Evolutionary conservation across 305 asterid genomes (phyloP), one percentile per base, ranked within the genome.

Genomic region (Solanum hybrid): DNA sequence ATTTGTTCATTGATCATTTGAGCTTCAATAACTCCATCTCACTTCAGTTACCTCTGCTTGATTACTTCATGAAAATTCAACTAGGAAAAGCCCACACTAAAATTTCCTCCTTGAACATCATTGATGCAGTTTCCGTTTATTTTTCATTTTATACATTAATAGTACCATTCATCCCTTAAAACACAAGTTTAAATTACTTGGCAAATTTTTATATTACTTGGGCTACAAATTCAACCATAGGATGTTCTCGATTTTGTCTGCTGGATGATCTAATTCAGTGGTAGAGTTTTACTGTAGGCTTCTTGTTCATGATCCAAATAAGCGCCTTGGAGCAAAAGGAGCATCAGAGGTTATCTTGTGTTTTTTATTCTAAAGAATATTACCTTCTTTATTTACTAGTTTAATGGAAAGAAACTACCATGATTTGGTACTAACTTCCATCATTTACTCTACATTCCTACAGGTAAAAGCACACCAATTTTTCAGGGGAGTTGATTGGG

Each of bases 401-500:
- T 75, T 36, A 85, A 90, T 81, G 86, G 87, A 86, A 31, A 27
- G 75, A 51, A 89, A 87, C 80, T 90, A 32, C 73, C 91, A 68
- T 89, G 51, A 32, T 79, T 73, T 79, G 91, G 68, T 88, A 89
- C 90, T 87, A 68, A 88, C 85, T 36, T 90, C 78, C 81, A 87
- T 38, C 79, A 39, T 90, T 90, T 73, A 83, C 76, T 90, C 68
- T 51, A 88, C 86, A 91, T 93, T 88, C 65, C 37, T 86, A 83
- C 94, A 96, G 99, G 99, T 97, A 73, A 97, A 97, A 94, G 94
- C 94, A 88, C 99, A 97, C 90, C 85, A 95, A 32, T 97, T 96
- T 89, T 96, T 97, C 94, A 91, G 93, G 36, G 98, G 99, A 92
- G 97, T 97, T 92, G 96, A 97, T 93, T 97, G 99, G 99, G 97